phyloP scores from a whole-genome alignment of 208 protist genomes.

The Trypanosoma melophagium region DNA sequence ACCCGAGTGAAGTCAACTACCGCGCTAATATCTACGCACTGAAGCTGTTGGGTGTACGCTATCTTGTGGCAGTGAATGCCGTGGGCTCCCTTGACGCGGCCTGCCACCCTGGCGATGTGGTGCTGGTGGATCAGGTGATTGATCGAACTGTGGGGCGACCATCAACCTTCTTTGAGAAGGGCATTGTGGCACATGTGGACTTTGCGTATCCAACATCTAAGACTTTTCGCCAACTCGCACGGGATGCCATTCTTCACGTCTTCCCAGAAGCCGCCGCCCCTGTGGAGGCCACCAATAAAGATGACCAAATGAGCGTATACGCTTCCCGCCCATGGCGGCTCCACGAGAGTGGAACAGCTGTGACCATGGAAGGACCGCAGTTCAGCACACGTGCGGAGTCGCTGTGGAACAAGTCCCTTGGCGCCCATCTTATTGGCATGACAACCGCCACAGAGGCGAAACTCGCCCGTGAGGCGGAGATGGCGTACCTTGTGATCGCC shows the following conservation, averaged over 20 bases:
- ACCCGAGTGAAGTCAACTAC: slow-evolving; percentile 89
- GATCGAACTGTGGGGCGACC: slow-evolving; percentile 74
- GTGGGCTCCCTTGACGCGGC: slow-evolving; percentile 80
- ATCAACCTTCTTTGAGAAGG: slow-evolving; percentile 85
- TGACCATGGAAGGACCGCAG: slow-evolving; percentile 92
- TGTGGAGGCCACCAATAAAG: no score
- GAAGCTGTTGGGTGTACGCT: slow-evolving; percentile 84
- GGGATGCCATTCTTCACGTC: slow-evolving; percentile 33
- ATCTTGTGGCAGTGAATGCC: slow-evolving; percentile 86
- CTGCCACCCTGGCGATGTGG: slow-evolving; percentile 83
- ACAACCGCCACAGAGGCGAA: slow-evolving; percentile 88
- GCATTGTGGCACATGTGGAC: slow-evolving; percentile 78
- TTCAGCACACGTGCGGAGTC: slow-evolving; percentile 91
- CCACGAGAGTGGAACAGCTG: slow-evolving; percentile 59
- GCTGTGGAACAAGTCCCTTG: slow-evolving; percentile 70
- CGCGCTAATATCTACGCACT: slow-evolving; percentile 91
- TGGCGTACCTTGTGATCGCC: slow-evolving; percentile 80
- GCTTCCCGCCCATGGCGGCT: slow-evolving; percentile 57
- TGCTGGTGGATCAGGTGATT: slow-evolving; percentile 88
- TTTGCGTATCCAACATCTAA: slow-evolving; percentile 82
- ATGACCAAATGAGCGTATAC: no score
- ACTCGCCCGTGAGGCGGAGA: slow-evolving; percentile 91
- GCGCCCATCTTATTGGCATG: slow-evolving; percentile 92
- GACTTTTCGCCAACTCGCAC: slow-evolving; percentile 39
- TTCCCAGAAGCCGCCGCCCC: slow-evolving; percentile 32